Percentiles rank a stretch among this genome's conserved stretches.
Evolutionary conservation across 805 yeast species (phyloP).

Genomic region (Myxozyma nipponensis): DNA sequence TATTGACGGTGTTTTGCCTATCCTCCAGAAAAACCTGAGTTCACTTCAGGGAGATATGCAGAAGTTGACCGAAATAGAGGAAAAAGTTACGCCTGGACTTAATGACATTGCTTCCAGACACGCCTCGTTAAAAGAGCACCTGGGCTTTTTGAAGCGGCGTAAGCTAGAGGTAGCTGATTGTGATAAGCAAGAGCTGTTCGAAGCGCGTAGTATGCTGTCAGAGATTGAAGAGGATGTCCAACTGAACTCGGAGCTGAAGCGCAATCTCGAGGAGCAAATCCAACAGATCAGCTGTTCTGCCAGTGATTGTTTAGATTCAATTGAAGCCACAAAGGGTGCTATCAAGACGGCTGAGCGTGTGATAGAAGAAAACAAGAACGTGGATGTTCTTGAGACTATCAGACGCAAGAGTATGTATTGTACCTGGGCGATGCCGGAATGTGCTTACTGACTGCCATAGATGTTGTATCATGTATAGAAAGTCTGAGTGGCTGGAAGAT

Average conservation of each 20-base stretch:
- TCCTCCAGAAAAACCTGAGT: constrained; percentile 26
- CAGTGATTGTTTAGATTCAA: constrained; percentile 12
- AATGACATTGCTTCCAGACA: constrained; percentile 21
- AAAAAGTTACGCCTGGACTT: constrained; percentile 6
- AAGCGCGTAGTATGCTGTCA: constrained; percentile 21
- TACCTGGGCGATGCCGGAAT: background rate
- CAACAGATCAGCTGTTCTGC: constrained; percentile 8
- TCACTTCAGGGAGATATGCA: constrained; percentile 26
- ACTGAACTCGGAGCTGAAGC: background rate
- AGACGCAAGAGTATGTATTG: constrained; percentile 6
- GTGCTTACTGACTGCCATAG: background rate
- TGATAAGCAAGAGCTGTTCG: constrained; percentile 24
- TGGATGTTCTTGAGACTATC: constrained; percentile 28
- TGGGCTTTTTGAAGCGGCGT: constrained; percentile 23
- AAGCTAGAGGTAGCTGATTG: constrained; percentile 16
- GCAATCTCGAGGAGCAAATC: constrained; percentile 2
- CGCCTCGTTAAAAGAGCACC: constrained; percentile 19
- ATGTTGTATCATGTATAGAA: no score
- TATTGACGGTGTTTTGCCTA: constrained; percentile 44
- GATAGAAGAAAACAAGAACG: constrained; percentile 21
- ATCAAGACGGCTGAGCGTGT: constrained; percentile 29
- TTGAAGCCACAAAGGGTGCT: constrained; percentile 15
- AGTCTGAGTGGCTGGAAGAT: constrained; percentile 17
- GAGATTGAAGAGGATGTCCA: constrained; percentile 13
- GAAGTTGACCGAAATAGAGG: constrained; percentile 16